Evolutionary conservation across 352 stramenopile genomes (phyloP), one percentile per base, ranked within the genome.

Genomic region (Globisporangium spinosum): DNA sequence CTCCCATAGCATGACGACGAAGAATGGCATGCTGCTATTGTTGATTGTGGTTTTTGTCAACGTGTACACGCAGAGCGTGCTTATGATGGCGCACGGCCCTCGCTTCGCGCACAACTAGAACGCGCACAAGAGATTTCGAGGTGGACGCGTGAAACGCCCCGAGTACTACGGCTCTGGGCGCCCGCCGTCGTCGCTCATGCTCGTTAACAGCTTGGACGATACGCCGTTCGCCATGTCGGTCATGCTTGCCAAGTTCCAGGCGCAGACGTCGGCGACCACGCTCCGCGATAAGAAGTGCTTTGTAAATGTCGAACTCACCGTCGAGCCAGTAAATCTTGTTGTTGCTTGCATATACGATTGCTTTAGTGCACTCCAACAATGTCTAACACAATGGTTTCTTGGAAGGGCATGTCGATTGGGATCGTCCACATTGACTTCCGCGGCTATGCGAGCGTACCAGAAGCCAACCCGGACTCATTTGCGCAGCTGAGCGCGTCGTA

Each of bases 401-500:
- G 15, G 25, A 27, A 79, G 73, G 67, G 67, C 62, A 79, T 79
- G 74, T 76, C 74, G 10, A 73, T 79, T 45, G 68, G 74, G 15
- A 69, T 80, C 40, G 54, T 64, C 23, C 70, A 76, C 66, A 73
- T 80, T 6, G 74, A 80, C 49, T 78, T 78, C 29, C 71, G 74
- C 3, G 71, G 74, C 54, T 69, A 60, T 54, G 71, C 71, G 20
- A 72, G 70, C 59, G 71, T 77, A 2, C 74, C 74, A 0, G 57
- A 55, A 23, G 27, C 27, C 1, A 58, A 10, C 38, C 56, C 32
- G 0, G 32, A 65, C 34, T 22, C 62, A 3, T 69, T 45, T 23
- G 67, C 67, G 8, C 35, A 27, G 4, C 47, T 79, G 29, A 49
- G 58, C 3, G 70, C 73, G 13, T 69, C 64, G 32, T 79, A 79